These are phyloP conservation scores for Claviceps cyperi DNA, from an alignment of 2,329 filamentous ascomycete species.

Conservation along the genomic window DNA sequence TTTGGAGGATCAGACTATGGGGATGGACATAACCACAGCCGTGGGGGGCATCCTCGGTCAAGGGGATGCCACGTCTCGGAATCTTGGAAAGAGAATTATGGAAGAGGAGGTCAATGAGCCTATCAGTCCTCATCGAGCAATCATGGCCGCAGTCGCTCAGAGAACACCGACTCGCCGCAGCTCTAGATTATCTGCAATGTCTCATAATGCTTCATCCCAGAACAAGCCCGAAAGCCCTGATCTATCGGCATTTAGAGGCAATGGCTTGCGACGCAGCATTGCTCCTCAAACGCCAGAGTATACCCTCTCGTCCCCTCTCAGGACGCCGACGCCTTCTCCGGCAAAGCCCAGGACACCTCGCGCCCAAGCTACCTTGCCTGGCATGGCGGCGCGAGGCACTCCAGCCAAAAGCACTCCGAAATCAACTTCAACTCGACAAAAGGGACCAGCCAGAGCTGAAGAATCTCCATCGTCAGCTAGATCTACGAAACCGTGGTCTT, in stretches of 20 bases:
- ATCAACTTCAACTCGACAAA: conserved; percentile 7
- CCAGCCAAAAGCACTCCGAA: conserved; percentile 7
- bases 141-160: conserved; percentile 14
- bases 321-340: conserved; percentile 12
- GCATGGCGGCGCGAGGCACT: background rate
- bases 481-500: conserved; percentile 15
- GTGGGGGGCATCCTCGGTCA: conserved; percentile 45
- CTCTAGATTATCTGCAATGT: conserved; percentile 5
- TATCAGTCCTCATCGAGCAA: conserved; percentile 27
- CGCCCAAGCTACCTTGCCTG: background rate
- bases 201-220: conserved; percentile 17
- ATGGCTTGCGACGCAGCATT: conserved; percentile 33
- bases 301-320: conserved; percentile 5
- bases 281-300: conserved; percentile 17
- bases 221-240: conserved; percentile 36
- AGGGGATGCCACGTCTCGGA: conserved; percentile 15
- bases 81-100: conserved; percentile 40
- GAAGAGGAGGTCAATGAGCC: conserved; percentile 41
- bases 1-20: conserved; percentile 28
- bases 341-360: conserved; percentile 12
- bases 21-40: conserved; percentile 54
- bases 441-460: conserved; percentile 3
- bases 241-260: conserved; percentile 36
- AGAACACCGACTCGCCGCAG: conserved; percentile 9
- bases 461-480: conserved; percentile 9